Percentiles rank a stretch among this genome's conserved stretches.
Evolutionary conservation across 2,329 filamentous ascomycete genomes (phyloP).

Genomic region (Botrytis pseudocinerea): DNA sequence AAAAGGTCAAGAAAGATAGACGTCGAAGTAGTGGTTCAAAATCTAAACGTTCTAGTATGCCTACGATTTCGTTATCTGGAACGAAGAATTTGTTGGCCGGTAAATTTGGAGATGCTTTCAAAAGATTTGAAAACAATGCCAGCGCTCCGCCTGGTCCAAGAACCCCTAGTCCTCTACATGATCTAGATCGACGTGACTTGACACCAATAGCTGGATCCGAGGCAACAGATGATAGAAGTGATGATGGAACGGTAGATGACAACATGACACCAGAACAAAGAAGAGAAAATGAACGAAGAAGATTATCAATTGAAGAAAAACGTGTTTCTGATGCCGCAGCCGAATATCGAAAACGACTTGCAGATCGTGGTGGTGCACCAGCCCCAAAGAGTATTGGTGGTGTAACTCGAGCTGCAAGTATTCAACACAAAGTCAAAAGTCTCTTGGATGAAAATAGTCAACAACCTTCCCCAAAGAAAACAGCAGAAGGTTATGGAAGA

Average conservation of each 20-base stretch:
- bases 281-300: conserved; percentile 81
- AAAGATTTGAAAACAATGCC: conserved; percentile 70
- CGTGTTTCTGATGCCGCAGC: conserved; percentile 86
- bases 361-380: conserved; percentile 55
- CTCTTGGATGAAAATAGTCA: conserved; percentile 77
- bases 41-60: conserved; percentile 73
- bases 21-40: conserved; percentile 55
- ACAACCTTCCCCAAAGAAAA: conserved; percentile 59
- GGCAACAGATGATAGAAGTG: conserved; percentile 65
- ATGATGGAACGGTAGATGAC: conserved; percentile 66
- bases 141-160: conserved; percentile 45
- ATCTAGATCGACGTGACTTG: conserved; percentile 45
- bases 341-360: conserved; percentile 78
- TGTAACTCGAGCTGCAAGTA: conserved; percentile 71
- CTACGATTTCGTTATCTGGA: conserved; percentile 65
- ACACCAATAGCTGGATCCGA: conserved; percentile 78
- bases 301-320: conserved; percentile 82
- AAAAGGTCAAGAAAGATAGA: conserved; percentile 52
- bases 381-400: conserved; percentile 58
- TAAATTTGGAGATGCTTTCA: conserved; percentile 91
- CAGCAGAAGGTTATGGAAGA: conserved; percentile 85
- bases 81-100: conserved; percentile 83
- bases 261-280: conserved; percentile 83
- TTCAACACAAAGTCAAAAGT: conserved; percentile 87
- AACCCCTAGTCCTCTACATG: conserved; percentile 47